Percentiles rank a stretch among this genome's conserved stretches.
phyloP scores from a whole-genome alignment of 2,329 filamentous ascomycete genomes.

The Hypoxylon sp. region DNA sequence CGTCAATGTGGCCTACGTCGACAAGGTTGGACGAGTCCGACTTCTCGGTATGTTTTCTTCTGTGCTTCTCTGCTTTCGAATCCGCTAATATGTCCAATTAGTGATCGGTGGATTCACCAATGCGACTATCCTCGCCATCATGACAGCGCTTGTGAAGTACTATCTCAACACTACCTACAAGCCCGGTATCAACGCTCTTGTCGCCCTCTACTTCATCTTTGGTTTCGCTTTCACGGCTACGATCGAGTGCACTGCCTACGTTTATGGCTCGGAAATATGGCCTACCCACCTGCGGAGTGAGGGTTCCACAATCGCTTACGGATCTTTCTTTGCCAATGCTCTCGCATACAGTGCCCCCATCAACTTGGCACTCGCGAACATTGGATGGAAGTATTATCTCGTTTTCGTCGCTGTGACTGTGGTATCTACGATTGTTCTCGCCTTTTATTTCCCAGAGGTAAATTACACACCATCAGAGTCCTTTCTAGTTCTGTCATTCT shows the following conservation, averaged over 20 bases:
- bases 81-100: slow-evolving; percentile 12
- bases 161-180: slow-evolving; percentile 36
- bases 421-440: slow-evolving; percentile 36
- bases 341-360: slow-evolving; percentile 37
- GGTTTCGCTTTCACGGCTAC: slow-evolving; percentile 40
- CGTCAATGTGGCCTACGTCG: slow-evolving; percentile 42
- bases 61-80: not conserved
- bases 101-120: slow-evolving; percentile 38
- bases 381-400: slow-evolving; percentile 47
- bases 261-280: slow-evolving; percentile 48
- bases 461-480: not conserved
- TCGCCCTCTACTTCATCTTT: slow-evolving; percentile 40
- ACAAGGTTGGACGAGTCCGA: slow-evolving; percentile 43
- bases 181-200: slow-evolving; percentile 39
- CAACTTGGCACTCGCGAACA: slow-evolving; percentile 37
- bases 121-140: slow-evolving; percentile 35
- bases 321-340: slow-evolving; percentile 40
- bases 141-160: slow-evolving; percentile 38
- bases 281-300: slow-evolving; percentile 46
- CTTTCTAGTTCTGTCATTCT: not conserved
- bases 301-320: slow-evolving; percentile 32
- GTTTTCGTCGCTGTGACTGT: slow-evolving; percentile 42
- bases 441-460: slow-evolving; percentile 41
- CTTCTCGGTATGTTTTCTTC: slow-evolving; percentile 25
- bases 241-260: slow-evolving; percentile 44